Percentiles rank a stretch among this genome's conserved stretches.
Evolutionary conservation across 2,329 filamentous ascomycete genomes (phyloP).

Genomic region (Helminthosporium solani): DNA sequence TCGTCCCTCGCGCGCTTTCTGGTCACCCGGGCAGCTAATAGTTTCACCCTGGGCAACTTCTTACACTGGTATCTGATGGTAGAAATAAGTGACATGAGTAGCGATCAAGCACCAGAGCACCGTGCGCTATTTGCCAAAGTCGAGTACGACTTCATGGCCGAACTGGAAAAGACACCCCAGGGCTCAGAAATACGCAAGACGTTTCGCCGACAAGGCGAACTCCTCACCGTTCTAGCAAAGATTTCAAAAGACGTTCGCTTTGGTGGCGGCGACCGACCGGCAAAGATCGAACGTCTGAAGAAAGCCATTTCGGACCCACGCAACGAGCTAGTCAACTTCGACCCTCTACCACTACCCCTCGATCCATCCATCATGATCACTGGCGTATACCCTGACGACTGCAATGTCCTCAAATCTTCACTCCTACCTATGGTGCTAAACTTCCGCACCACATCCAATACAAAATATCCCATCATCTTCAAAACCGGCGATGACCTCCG

Average conservation of each 20-base stretch:
- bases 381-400: conserved; percentile 79
- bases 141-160: conserved; percentile 93
- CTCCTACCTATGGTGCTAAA: conserved; percentile 87
- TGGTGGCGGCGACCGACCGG: conserved; percentile 72
- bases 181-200: conserved; percentile 73
- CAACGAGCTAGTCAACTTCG: conserved; percentile 80
- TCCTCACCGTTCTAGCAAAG: conserved; percentile 82
- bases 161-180: conserved; percentile 70
- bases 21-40: conserved; percentile 81
- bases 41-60: conserved; percentile 90
- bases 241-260: conserved; percentile 86
- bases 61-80: conserved; percentile 99
- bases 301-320: conserved; percentile 82
- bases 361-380: conserved; percentile 80
- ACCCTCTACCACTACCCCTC: conserved; percentile 82
- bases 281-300: conserved; percentile 83
- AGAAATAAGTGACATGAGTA: conserved; percentile 82
- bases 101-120: conserved; percentile 71
- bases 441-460: conserved; percentile 77
- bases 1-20: conserved; percentile 89
- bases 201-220: conserved; percentile 82
- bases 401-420: conserved; percentile 92
- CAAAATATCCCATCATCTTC: conserved; percentile 89
- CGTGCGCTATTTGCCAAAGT: conserved; percentile 88
- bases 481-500: conserved; percentile 95